Evolutionary conservation across 805 yeast genomes (phyloP), one percentile per base, ranked within the genome.

Genomic region (Kluyveromyces aestuarii): DNA sequence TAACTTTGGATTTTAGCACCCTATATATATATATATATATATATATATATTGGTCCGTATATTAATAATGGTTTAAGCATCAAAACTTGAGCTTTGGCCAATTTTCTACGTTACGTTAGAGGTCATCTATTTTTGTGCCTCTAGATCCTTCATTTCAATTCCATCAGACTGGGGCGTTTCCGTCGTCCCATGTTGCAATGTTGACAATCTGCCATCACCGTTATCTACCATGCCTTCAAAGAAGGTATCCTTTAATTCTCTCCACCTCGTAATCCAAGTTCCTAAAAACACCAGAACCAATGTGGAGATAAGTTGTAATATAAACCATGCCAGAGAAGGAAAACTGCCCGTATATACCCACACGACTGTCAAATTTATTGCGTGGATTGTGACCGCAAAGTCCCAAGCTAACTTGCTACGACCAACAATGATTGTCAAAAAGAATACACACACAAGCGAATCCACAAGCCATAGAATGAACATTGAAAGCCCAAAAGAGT

Each of bases 371-470:
- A 91, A 66, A 67, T 91, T 84, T 45, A 93, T 76, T 19, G 84
- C 79, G 65, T 93, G 96, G 14, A 91, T 79, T 0, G 99, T 93
- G n/a, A 91, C 61, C 10, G 96, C 96, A 70, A 93, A 91, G 67
- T 91, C 99, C 85, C 96, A 85, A 0, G 97, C 98, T 45, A 91
- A 70, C 64, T 91, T 93, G 40, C 96, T 85, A 49, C 98, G 73
- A 0, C 98, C 96, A 11, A 91, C 96, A 27, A 91, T 81, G 1
- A 90, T 67, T 1, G 95, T 87, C 60, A 91, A 81, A 61, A 87
- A 88, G 10, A 87, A 65, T 1, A 89, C 96, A 55, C 95, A 84
- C 39, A 93, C 70, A 41, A 93, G 72, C 0, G 96, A 75, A 62
- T 86, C 95, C 45, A 88, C 64, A 14, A 91, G 70, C 98, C 98